Percentiles rank a stretch among this genome's conserved stretches.
phyloP scores from a whole-genome alignment of 2,329 filamentous ascomycete genomes.

The Xylaria sp. region DNA sequence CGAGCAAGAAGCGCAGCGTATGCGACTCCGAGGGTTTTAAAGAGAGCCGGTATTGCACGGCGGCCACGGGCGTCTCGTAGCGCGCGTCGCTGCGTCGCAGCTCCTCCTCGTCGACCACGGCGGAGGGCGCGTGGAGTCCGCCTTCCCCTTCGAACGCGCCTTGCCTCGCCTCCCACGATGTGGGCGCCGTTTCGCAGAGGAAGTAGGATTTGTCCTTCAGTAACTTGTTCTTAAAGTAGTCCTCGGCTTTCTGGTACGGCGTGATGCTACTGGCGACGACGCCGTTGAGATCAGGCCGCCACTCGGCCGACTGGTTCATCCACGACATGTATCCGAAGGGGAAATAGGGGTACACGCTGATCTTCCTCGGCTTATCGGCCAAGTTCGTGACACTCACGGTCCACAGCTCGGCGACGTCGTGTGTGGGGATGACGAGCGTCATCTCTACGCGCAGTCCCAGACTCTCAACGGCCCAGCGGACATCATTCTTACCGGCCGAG shows the following conservation, averaged over 20 bases:
- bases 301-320: slow-evolving; percentile 65
- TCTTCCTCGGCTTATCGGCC: slow-evolving; percentile 49
- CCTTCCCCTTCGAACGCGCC: slow-evolving; percentile 61
- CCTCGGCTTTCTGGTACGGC: slow-evolving; percentile 61
- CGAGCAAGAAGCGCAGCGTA: slow-evolving; percentile 61
- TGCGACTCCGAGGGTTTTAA: slow-evolving; percentile 48
- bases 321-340: slow-evolving; percentile 66
- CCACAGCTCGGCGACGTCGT: slow-evolving; percentile 63
- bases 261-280: slow-evolving; percentile 59
- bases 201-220: slow-evolving; percentile 65
- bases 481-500: slow-evolving; percentile 60
- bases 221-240: slow-evolving; percentile 62
- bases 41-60: slow-evolving; percentile 56
- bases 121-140: slow-evolving; percentile 57
- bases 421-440: slow-evolving; percentile 56
- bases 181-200: slow-evolving; percentile 56
- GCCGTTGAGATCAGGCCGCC: slow-evolving; percentile 53
- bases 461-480: slow-evolving; percentile 59
- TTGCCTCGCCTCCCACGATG: slow-evolving; percentile 59
- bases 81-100: slow-evolving; percentile 55
- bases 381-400: slow-evolving; percentile 57
- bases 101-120: slow-evolving; percentile 43
- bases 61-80: slow-evolving; percentile 60
- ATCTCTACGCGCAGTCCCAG: slow-evolving; percentile 58
- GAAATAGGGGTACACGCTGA: slow-evolving; percentile 63